phyloP scores from a whole-genome alignment of 768 basidiomycete genomes.

The Cantharellus anzutake region DNA sequence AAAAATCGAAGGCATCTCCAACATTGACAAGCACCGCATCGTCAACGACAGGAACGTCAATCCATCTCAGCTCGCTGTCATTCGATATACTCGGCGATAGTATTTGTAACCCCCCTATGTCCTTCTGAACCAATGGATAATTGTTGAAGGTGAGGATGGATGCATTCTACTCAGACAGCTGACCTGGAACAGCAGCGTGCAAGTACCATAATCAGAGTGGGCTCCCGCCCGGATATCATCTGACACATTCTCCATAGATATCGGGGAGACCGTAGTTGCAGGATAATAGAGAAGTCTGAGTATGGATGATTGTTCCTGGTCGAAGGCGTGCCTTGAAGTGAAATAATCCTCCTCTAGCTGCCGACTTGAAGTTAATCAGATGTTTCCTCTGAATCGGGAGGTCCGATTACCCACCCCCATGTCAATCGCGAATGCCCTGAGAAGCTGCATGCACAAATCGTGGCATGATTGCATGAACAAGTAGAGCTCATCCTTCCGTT shows the following conservation, averaged over 20 bases:
- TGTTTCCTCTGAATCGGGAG: not conserved
- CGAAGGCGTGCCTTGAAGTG: conserved; percentile 6
- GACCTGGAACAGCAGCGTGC: conserved; percentile 13
- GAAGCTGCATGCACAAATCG: conserved; percentile 6
- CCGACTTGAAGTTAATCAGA: not conserved
- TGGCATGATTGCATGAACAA: conserved; percentile 9
- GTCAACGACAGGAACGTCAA: conserved; percentile 10
- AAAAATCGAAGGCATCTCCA: conserved; percentile 11
- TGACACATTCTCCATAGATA: not conserved
- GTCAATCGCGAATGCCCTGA: conserved; percentile 7
- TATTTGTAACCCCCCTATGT: conserved; percentile 12
- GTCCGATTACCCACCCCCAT: conserved; percentile 2
- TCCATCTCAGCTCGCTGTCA: conserved; percentile 3
- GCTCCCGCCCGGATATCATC: conserved; percentile 12
- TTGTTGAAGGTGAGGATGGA: not conserved
- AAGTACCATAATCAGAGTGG: conserved; percentile 12
- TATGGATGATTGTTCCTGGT: conserved; percentile 4
- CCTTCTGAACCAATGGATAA: conserved; percentile 1
- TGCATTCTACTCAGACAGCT: not conserved
- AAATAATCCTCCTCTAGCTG: conserved; percentile 9
- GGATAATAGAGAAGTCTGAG: conserved; percentile 10
- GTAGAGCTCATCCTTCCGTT: not conserved
- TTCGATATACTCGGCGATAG: not conserved
- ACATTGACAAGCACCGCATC: conserved; percentile 10
- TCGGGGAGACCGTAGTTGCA: not conserved